Evolutionary conservation across 1,284 basidiomycete genomes (phyloP), one percentile per base, ranked within the genome.

Genomic region (Thelephora terrestris): DNA sequence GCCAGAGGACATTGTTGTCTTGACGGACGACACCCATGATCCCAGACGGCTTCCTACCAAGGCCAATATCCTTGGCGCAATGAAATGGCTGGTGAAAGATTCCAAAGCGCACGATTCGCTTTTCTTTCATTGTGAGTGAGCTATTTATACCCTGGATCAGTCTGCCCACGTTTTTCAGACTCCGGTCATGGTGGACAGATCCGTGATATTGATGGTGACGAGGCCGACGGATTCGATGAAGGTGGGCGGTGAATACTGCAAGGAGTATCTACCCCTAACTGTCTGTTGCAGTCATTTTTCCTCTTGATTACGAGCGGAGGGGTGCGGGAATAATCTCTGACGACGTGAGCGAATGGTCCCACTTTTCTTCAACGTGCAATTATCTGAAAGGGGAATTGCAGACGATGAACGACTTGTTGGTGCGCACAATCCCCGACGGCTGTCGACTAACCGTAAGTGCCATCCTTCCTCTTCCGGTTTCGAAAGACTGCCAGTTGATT

Each of bases 171-270:
- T 35, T 5, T 14, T 29, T 12, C 39, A 84, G 81, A 82, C 62
- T 86, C 88, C 1, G 90, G 91, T 3, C 90, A 93, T 57, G 91
- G 91, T 10, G 88, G 86, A 9, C 89, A 91, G 62, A 77, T 80
- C 5, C 71, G 71, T 46, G 88, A 91, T 61, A 51, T 61, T 7
- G 71, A 85, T 55, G 86, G 86, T 1, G 87, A 83, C 54, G 75
- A 85, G 58, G 52, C 67, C 0, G 77, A 81, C 53, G 82, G 82
- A n/a, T 71, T 64, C 45, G 82, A 90, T 52, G 85, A 89, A 70
- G 81, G 84, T 71, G 64, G 2, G 60, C 18, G 39, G 10, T 46
- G 14, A 36, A n/a, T 21, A 4, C n/a, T 12, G 10, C 35, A 29
- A 66, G 65, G 66, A 18, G 66, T 68, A 21, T 91, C 76, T 56